Percentiles rank a stretch among this genome's conserved stretches.
Evolutionary conservation across 2,329 filamentous ascomycete genomes (phyloP).

Genomic region (Paramyrothecium sp.): DNA sequence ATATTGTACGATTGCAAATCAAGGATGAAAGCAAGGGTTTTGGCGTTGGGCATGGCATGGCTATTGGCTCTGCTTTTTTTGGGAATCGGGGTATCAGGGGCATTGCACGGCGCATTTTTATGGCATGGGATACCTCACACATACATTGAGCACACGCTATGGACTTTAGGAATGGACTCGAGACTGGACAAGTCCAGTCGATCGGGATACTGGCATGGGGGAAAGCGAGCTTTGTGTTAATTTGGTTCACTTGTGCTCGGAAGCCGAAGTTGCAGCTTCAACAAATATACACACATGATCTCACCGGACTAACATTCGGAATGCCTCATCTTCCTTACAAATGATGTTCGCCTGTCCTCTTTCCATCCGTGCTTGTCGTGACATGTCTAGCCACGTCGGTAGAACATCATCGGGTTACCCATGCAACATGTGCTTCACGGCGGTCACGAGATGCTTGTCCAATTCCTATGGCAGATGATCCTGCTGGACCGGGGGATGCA

Average conservation of each 20-base stretch:
- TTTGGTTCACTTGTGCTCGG: background rate
- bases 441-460: too few relatives aligned
- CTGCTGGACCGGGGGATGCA: too few relatives aligned
- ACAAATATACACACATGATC: too few relatives aligned
- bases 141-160: constrained; percentile 11
- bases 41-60: constrained; percentile 12
- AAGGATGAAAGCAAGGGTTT: background rate
- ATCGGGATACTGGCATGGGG: background rate
- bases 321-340: too few relatives aligned
- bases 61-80: constrained; percentile 7
- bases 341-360: too few relatives aligned
- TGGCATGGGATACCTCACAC: background rate
- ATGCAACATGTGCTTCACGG: too few relatives aligned
- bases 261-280: too few relatives aligned
- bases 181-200: background rate
- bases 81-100: constrained; percentile 12
- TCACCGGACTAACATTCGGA: too few relatives aligned
- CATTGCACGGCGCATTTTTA: constrained; percentile 19
- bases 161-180: background rate
- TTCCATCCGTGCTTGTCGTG: too few relatives aligned
- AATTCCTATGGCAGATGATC: too few relatives aligned
- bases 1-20: background rate
- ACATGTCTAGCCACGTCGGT: too few relatives aligned
- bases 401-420: too few relatives aligned
- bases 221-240: background rate